A percentile compares a stretch with the other conserved stretches of the same genome.
Evolutionary conservation across 2,329 filamentous ascomycete species (phyloP).

Genomic region (Sclerotinia sclerotiorum): DNA sequence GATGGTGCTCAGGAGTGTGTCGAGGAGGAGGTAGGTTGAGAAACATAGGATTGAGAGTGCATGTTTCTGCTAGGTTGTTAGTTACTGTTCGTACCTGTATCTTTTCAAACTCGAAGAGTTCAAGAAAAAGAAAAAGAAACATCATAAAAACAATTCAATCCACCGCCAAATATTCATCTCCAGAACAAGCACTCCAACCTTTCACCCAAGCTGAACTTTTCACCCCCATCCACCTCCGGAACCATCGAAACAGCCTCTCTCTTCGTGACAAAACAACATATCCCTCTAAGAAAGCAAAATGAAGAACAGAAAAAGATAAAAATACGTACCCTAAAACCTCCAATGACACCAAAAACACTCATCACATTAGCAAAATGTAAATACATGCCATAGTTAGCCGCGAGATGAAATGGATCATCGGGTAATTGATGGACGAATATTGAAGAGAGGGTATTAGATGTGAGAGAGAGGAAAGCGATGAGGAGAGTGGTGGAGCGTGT

Average conservation of each 20-base stretch:
- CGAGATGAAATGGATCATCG: constrained; percentile 40
- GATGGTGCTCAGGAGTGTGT: constrained; percentile 37
- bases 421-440: constrained; percentile 39
- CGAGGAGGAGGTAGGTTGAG: constrained; percentile 39
- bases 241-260: no score
- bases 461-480: constrained; percentile 37
- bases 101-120: constrained; percentile 2
- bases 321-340: constrained; percentile 45
- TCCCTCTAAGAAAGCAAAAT: constrained; percentile 28
- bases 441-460: constrained; percentile 37
- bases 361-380: constrained; percentile 44
- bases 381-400: constrained; percentile 42
- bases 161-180: background rate
- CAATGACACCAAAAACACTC: constrained; percentile 46
- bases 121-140: background rate
- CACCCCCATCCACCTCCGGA: constrained; percentile 6
- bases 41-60: constrained; percentile 33
- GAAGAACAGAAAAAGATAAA: constrained; percentile 25
- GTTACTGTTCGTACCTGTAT: constrained; percentile 18
- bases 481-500: constrained; percentile 27
- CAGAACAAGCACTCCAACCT: background rate
- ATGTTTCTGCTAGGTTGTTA: constrained; percentile 30
- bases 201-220: no score
- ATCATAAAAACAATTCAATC: background rate
- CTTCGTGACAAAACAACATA: no score